Conservation (phyloP, 2,329 filamentous ascomycete genomes). For the Tolypocladium nubicola region DNA sequence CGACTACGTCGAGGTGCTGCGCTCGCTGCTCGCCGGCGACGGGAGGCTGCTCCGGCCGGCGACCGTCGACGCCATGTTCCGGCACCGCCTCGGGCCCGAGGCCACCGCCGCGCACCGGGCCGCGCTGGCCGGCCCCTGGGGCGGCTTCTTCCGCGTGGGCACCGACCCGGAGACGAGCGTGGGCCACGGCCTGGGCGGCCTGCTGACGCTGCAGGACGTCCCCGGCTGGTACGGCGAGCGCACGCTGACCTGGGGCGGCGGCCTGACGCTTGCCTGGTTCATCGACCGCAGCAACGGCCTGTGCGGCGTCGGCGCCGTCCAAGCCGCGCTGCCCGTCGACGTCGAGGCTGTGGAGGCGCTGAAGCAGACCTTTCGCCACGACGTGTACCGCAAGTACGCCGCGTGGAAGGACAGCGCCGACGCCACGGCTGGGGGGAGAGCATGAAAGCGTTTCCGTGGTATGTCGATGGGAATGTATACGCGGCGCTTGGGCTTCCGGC, state of each 20-base stretch:
- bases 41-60: conserved; percentile 30
- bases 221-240: conserved; percentile 31
- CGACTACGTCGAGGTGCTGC: conserved; percentile 28
- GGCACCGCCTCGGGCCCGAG: conserved; percentile 29
- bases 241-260: conserved; percentile 36
- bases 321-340: conserved; percentile 24
- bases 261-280: conserved; percentile 35
- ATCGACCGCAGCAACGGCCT: conserved; percentile 35
- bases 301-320: conserved; percentile 29
- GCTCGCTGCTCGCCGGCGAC: conserved; percentile 37
- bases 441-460: conserved; percentile 5
- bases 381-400: conserved; percentile 26
- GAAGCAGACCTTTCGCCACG: conserved; percentile 30
- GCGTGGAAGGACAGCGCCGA: not conserved
- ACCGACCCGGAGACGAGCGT: conserved; percentile 17
- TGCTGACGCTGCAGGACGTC: conserved; percentile 27
- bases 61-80: conserved; percentile 34
- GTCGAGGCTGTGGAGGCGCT: conserved; percentile 12
- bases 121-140: conserved; percentile 18
- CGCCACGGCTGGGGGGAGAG: conserved; percentile 25
- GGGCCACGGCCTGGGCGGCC: conserved; percentile 29
- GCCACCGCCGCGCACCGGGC: conserved; percentile 14
- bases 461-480: too few relatives aligned
- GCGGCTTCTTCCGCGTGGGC: conserved; percentile 25
- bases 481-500: conserved; percentile 1